Evolutionary conservation across 2,329 filamentous ascomycete genomes (phyloP).

Genomic region (Paraphaeosphaeria minitans): DNA sequence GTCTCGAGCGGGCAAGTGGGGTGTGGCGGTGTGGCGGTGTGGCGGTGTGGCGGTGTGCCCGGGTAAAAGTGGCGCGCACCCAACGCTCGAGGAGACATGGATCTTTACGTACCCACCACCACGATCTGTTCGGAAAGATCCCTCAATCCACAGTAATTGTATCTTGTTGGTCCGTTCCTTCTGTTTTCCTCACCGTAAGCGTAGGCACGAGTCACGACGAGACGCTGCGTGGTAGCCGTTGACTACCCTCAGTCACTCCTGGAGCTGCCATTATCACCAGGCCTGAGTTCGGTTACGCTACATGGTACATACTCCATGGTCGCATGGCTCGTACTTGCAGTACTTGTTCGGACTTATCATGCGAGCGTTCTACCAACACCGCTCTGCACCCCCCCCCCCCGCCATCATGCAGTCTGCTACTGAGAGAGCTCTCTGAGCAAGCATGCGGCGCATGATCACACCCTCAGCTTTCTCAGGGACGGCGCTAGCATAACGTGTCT

Average conservation of each 20-base stretch:
- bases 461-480: background rate
- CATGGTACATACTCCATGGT: background rate
- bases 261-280: background rate
- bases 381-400: background rate
- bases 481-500: background rate
- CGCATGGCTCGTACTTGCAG: background rate
- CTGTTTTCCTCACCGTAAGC: no score
- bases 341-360: background rate
- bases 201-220: background rate
- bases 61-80: slow-evolving; percentile 10
- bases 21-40: slow-evolving; percentile 4
- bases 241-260: background rate
- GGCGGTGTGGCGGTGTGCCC: background rate
- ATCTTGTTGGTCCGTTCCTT: background rate
- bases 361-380: background rate
- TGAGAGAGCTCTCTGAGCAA: background rate
- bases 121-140: background rate
- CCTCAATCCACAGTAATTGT: background rate
- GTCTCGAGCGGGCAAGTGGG: slow-evolving; percentile 11
- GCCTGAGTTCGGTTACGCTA: background rate
- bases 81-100: background rate
- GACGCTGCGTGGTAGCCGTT: background rate
- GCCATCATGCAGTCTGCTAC: background rate
- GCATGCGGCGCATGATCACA: background rate
- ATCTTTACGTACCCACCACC: background rate